Conservation (phyloP, 2,329 filamentous ascomycete genomes). For the Verticillium tricorpus region DNA sequence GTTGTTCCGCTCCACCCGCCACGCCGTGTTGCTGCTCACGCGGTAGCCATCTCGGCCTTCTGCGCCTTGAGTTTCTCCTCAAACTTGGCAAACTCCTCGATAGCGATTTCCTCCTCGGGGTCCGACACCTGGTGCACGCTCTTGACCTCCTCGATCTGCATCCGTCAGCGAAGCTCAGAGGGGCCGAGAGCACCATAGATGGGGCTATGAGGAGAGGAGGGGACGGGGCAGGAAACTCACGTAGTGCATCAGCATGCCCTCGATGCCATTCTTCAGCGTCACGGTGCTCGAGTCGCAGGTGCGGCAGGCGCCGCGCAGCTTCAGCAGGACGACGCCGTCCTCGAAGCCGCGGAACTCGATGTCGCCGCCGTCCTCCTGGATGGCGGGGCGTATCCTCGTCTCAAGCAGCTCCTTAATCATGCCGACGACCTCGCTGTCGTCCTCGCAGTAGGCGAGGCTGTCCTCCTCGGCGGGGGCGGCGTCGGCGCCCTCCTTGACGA, state of each 20-base stretch:
- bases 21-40: slow-evolving; percentile 6
- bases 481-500: slow-evolving; percentile 49
- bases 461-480: slow-evolving; percentile 50
- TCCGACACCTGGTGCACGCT: slow-evolving; percentile 88
- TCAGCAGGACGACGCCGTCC: slow-evolving; percentile 77
- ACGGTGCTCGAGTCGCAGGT: slow-evolving; percentile 97
- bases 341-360: slow-evolving; percentile 93
- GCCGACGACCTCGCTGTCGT: slow-evolving; percentile 88
- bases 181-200: background rate
- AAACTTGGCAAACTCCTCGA: slow-evolving; percentile 88
- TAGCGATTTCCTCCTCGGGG: slow-evolving; percentile 82
- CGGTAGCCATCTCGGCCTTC: slow-evolving; percentile 29
- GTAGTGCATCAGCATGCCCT: slow-evolving; percentile 97
- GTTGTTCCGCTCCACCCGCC: background rate
- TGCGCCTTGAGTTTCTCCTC: slow-evolving; percentile 72
- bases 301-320: slow-evolving; percentile 86
- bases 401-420: slow-evolving; percentile 99
- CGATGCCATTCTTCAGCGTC: slow-evolving; percentile 94
- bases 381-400: slow-evolving; percentile 88
- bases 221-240: slow-evolving; percentile 45
- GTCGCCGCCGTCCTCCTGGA: slow-evolving; percentile 96
- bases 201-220: background rate
- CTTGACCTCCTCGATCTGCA: slow-evolving; percentile 89
- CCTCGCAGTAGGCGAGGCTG: slow-evolving; percentile 76
- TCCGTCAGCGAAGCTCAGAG: slow-evolving; percentile 20